phyloP scores from a whole-genome alignment of 345 rosid genomes.

The Clausena lansium region DNA sequence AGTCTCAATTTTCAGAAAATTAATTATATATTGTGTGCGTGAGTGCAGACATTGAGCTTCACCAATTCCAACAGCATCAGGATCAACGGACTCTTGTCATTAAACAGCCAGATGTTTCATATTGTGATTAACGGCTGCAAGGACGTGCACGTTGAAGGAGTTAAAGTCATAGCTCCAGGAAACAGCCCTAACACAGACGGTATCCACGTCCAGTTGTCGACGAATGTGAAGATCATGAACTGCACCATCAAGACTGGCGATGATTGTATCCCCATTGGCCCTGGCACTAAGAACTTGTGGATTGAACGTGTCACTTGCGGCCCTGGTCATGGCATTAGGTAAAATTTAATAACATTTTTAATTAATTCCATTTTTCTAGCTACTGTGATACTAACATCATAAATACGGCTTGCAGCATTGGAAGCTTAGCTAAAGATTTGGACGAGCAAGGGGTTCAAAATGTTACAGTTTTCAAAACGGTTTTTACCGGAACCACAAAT shows the following conservation, averaged over 20 bases:
- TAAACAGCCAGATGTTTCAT: constrained; percentile 33
- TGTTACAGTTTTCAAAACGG: constrained; percentile 39
- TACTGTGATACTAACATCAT: background rate
- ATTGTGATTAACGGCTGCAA: constrained; percentile 25
- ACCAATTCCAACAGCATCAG: constrained; percentile 23
- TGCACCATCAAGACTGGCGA: constrained; percentile 27
- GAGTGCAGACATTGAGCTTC: constrained; percentile 21
- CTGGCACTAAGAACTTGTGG: constrained; percentile 25
- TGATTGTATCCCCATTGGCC: constrained; percentile 32
- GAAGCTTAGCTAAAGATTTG: constrained; percentile 14
- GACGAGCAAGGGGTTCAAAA: constrained; percentile 59
- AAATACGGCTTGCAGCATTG: background rate
- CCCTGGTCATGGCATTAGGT: constrained; percentile 30
- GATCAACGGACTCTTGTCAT: constrained; percentile 18
- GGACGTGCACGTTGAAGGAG: constrained; percentile 18
- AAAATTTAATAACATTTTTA: too few species aligned
- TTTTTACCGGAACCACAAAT: constrained; percentile 42
- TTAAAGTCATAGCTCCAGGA: constrained; percentile 14
- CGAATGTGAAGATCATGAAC: constrained; percentile 9
- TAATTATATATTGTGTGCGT: background rate
- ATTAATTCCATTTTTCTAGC: background rate
- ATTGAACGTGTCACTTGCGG: constrained; percentile 29
- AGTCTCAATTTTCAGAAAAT: too few species aligned
- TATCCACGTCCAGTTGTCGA: constrained; percentile 27
- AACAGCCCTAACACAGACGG: constrained; percentile 37